Evolutionary conservation across 495 filamentous ascomycete species (phyloP), one percentile per base, ranked within the genome.

Genomic region (Xylona heveae): DNA sequence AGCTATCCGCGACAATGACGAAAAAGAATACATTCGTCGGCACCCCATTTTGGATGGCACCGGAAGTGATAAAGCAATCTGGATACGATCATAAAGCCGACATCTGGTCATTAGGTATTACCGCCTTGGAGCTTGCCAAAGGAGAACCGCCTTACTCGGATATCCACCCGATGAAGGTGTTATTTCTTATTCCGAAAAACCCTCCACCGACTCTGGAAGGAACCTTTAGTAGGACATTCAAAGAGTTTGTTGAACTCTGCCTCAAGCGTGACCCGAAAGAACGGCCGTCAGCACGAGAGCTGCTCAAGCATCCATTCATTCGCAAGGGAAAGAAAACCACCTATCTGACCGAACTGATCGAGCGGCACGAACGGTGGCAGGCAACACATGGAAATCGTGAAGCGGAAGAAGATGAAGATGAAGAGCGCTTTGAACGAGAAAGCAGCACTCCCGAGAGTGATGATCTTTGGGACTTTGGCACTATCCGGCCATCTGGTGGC

Each of bases 21-120:
- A 92, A 94, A 56, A 93, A 93, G 52, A 97, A 95, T 46, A 97
- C 88, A 0, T 97, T 97, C 48, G 88, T 97, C 15, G 88, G 88
- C 9, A 95, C 88, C 2, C 88, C 88, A 0, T 97, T 94, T 53
- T 97, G 88, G 88, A 97, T 97, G 88, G 88, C 88, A 3, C 88
- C 88, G 6, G 88, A 97, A 51, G 88, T 97, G 19, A 97, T 97
- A 52, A 92, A 92, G 57, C 83, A 92, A 48, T 88, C 80, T 31
- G 88, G 88, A 24, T 97, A 97, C 52, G 85, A 94, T 44, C 83
- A 91, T 55, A 97, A 95, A 56, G 90, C 88, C 4, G 88, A 97
- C 47, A 92, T 97, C 36, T 97, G 88, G 88, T 95, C 90, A 16
- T 57, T 97, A n/a, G 88, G 88, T 7, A 95, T 97, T 44, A 95